Evolutionary conservation across 208 protist genomes (phyloP).

Genomic region (Leishmania tarentolae): DNA sequence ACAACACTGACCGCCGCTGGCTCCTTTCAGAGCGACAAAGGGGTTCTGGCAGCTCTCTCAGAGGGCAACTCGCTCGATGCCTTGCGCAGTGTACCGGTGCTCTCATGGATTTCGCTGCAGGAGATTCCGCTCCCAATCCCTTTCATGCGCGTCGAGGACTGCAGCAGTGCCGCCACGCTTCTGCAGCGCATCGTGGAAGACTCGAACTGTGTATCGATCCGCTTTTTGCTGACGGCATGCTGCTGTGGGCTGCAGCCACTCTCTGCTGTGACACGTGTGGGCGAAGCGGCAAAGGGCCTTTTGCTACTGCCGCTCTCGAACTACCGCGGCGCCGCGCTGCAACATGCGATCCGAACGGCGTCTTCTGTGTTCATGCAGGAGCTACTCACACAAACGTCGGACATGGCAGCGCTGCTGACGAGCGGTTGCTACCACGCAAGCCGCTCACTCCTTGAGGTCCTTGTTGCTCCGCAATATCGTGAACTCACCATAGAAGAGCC

Average conservation of each 20-base stretch:
- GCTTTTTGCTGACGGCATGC: constrained; percentile 42
- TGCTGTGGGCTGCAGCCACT: constrained; percentile 66
- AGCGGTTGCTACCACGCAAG: constrained; percentile 37
- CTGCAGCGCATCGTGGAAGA: constrained; percentile 39
- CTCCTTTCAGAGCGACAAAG: constrained; percentile 52
- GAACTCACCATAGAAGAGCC: constrained; percentile 17
- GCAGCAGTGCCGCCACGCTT: constrained; percentile 25
- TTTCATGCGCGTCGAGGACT: constrained; percentile 33
- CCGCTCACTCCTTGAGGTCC: constrained; percentile 30
- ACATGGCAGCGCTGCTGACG: constrained; percentile 32
- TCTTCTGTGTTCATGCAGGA: constrained; percentile 37
- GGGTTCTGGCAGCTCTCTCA: constrained; percentile 23
- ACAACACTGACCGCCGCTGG: constrained; percentile 55
- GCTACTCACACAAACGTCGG: constrained; percentile 34
- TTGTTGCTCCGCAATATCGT: constrained; percentile 12
- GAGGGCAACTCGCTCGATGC: constrained; percentile 30
- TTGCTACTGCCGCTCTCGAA: constrained; percentile 53
- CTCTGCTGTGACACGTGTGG: constrained; percentile 47
- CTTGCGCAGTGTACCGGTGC: constrained; percentile 38
- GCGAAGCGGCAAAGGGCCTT: constrained; percentile 42
- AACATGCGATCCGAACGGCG: constrained; percentile 38
- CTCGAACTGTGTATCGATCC: constrained; percentile 36
- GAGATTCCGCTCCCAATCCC: constrained; percentile 40
- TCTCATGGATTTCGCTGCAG: constrained; percentile 42
- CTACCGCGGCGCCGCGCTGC: constrained; percentile 32